A percentile compares a stretch with the other conserved stretches of the same genome.
Conservation (phyloP, 2,329 filamentous ascomycete genomes). For the Coleophoma crateriformis region DNA sequence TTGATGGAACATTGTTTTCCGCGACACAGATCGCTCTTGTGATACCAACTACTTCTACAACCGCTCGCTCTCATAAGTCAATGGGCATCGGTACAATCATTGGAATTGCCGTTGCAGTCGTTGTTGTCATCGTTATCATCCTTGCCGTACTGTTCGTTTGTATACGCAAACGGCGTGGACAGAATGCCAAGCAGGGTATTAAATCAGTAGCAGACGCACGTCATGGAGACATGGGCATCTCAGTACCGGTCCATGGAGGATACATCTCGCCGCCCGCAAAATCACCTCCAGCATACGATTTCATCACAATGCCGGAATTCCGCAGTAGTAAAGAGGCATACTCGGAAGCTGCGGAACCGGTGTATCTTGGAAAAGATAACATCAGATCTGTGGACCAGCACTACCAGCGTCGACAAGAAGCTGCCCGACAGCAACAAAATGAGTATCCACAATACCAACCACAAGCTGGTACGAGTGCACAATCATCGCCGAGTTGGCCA, state of each 20-base stretch:
- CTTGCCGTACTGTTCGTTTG: conserved; percentile 11
- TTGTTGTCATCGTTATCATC: conserved; percentile 8
- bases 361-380: background rate
- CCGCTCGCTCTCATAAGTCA: conserved; percentile 4
- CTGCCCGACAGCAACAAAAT: conserved; percentile 1
- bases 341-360: background rate
- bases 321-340: background rate
- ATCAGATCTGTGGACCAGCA: background rate
- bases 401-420: background rate
- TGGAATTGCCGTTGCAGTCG: conserved; percentile 17
- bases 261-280: conserved; percentile 9
- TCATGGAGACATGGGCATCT: conserved; percentile 20
- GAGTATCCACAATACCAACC: background rate
- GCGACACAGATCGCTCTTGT: conserved; percentile 14
- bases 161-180: conserved; percentile 8
- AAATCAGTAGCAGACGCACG: conserved; percentile 16
- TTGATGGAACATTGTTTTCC: conserved; percentile 21
- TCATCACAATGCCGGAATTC: background rate
- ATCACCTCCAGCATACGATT: conserved; percentile 1
- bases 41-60: conserved; percentile 8
- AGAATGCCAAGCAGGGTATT: conserved; percentile 6
- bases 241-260: conserved; percentile 15
- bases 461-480: background rate
- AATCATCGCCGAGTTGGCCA: background rate
- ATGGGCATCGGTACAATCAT: conserved; percentile 16